Percentiles rank a stretch among this genome's conserved stretches.
phyloP scores from a whole-genome alignment of 176 grass and related monocot genomes.

The Pharus latifolius region DNA sequence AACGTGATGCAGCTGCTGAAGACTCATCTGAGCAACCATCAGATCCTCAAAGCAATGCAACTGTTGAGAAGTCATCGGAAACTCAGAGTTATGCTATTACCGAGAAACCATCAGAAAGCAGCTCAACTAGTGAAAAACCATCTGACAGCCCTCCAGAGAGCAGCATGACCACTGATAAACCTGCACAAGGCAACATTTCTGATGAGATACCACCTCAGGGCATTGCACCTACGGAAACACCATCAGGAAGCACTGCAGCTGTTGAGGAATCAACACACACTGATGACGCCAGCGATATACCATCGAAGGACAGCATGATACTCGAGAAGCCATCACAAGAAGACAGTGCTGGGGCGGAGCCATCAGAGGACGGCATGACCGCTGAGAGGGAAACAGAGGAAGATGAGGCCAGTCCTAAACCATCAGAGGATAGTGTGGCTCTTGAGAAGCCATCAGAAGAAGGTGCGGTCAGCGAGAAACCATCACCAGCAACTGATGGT shows the following conservation, averaged over 20 bases:
- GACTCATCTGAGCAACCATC: not conserved
- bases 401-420: not conserved
- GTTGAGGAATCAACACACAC: not conserved
- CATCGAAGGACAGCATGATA: not conserved
- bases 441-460: constrained; percentile 9
- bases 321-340: not conserved
- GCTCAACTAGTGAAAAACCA: constrained; percentile 10
- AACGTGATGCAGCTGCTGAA: not conserved
- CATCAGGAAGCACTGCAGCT: not conserved
- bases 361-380: not conserved
- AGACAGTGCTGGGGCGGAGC: not conserved
- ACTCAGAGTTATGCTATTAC: not conserved
- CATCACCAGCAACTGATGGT: not conserved
- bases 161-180: not conserved
- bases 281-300: not conserved
- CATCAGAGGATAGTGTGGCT: constrained; percentile 10
- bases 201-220: not conserved
- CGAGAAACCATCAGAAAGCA: constrained; percentile 23
- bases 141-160: constrained; percentile 1
- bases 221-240: constrained; percentile 22
- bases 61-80: constrained; percentile 1
- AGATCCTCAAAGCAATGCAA: constrained; percentile 10
- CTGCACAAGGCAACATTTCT: not conserved
- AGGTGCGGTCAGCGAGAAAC: not conserved
- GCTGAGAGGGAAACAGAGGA: constrained; percentile 15